These are phyloP conservation scores for Flaveria linearis DNA, from an alignment of 129 eudicot genomes.

Conservation along the genomic window DNA sequence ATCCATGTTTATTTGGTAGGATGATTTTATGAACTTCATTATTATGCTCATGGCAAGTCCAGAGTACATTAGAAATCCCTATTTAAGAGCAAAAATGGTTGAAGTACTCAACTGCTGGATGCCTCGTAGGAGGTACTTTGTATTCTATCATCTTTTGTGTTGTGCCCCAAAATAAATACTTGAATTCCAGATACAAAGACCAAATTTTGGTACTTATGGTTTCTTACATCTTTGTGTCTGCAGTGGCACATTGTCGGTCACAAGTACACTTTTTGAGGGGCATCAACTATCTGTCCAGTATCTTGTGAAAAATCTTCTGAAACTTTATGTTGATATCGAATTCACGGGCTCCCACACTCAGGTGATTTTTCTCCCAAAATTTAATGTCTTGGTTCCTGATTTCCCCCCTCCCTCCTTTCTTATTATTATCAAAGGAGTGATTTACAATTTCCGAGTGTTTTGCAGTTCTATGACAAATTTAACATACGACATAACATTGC, in stretches of 20 bases:
- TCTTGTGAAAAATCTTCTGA: conserved; percentile 90
- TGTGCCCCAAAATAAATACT: not conserved
- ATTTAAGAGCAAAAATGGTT: conserved; percentile 95
- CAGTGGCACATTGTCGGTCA: conserved; percentile 77
- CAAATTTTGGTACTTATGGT: conserved; percentile 8
- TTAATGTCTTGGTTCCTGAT: not conserved
- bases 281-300: conserved; percentile 79
- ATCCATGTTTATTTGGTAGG: conserved; percentile 46
- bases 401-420: not conserved
- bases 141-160: not conserved
- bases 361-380: conserved; percentile 43
- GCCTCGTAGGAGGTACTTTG: conserved; percentile 77
- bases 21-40: conserved; percentile 95
- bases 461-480: conserved; percentile 94
- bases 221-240: conserved; percentile 22
- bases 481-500: conserved; percentile 96
- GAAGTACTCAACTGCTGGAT: conserved; percentile 99
- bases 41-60: conserved; percentile 99
- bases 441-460: not conserved
- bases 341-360: conserved; percentile 98
- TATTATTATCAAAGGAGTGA: not conserved
- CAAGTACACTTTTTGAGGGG: conserved; percentile 88
- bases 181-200: not conserved
- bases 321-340: conserved; percentile 95
- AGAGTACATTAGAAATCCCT: conserved; percentile 88